Percentiles rank a stretch among this genome's conserved stretches.
Evolutionary conservation across 257 asterid genomes (phyloP).

Genomic region (Ligustrum vulgare): DNA sequence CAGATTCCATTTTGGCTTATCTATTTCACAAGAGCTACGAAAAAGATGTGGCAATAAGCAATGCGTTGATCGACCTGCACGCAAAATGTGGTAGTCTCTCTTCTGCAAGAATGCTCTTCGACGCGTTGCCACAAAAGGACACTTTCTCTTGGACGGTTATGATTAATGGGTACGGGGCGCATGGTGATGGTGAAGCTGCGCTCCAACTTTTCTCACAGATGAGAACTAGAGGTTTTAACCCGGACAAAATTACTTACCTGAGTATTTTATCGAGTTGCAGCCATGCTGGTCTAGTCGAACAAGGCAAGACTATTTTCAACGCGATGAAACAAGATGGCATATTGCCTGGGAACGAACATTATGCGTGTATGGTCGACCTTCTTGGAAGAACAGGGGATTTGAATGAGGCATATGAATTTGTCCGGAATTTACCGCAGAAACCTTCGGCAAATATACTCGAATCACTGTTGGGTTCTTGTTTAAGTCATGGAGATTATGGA

Average conservation of each 20-base stretch:
- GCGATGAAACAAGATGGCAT: constrained; percentile 42
- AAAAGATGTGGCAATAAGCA: constrained; percentile 35
- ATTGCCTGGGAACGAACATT: constrained; percentile 44
- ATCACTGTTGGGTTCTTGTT: constrained; percentile 58
- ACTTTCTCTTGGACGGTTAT: constrained; percentile 50
- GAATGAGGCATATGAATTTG: constrained; percentile 45
- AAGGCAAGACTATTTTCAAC: constrained; percentile 41
- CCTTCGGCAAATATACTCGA: constrained; percentile 27
- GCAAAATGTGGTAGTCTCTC: constrained; percentile 54
- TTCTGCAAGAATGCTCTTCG: constrained; percentile 44
- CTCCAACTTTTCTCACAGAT: constrained; percentile 47
- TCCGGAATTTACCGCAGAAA: constrained; percentile 28
- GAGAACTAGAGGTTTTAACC: constrained; percentile 44
- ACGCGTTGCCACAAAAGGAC: constrained; percentile 42
- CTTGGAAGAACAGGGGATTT: constrained; percentile 51
- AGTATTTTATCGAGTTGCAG: constrained; percentile 54
- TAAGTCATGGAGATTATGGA: constrained; percentile 46
- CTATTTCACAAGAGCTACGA: constrained; percentile 44
- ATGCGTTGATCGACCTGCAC: constrained; percentile 50
- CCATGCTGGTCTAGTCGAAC: constrained; percentile 49
- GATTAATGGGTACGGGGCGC: constrained; percentile 57
- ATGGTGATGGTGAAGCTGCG: constrained; percentile 54
- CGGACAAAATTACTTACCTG: constrained; percentile 43
- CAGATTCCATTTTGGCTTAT: constrained; percentile 39
- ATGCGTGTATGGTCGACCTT: constrained; percentile 56